phyloP scores from a whole-genome alignment of 495 filamentous ascomycete species.

The Penicillium steckii region DNA sequence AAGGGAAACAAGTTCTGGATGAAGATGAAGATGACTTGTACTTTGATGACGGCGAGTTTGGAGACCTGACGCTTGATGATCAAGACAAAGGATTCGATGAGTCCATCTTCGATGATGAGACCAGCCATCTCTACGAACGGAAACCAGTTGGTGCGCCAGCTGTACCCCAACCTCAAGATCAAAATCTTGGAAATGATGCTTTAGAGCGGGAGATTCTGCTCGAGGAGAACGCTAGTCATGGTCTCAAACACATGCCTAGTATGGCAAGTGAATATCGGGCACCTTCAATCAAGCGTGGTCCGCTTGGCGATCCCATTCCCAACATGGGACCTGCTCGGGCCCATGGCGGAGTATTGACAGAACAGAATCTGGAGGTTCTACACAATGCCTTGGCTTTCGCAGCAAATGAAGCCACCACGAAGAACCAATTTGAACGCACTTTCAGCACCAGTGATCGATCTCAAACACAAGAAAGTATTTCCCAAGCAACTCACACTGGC shows the following conservation, averaged over 20 bases:
- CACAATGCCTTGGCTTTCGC: conserved; percentile 81
- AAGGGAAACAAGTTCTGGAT: conserved; percentile 14
- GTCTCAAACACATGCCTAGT: conserved; percentile 41
- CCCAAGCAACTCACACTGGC: conserved; percentile 27
- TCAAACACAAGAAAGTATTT: conserved; percentile 35
- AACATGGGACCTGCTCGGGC: conserved; percentile 30
- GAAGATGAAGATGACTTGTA: conserved; percentile 72
- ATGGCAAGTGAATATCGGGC: conserved; percentile 39
- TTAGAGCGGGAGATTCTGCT: conserved; percentile 11
- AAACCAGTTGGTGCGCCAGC: conserved; percentile 22
- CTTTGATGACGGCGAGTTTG: conserved; percentile 77
- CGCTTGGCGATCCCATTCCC: conserved; percentile 27
- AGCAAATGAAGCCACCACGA: conserved; percentile 67
- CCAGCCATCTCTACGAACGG: conserved; percentile 47
- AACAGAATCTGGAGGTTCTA: conserved; percentile 67
- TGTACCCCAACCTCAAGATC: conserved; percentile 8
- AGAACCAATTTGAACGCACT: conserved; percentile 63
- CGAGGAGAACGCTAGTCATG: conserved; percentile 17
- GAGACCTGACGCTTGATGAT: conserved; percentile 45
- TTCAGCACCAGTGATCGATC: conserved; percentile 44
- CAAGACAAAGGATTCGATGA: conserved; percentile 68
- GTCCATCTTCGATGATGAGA: conserved; percentile 72
- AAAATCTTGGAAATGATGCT: conserved; percentile 5
- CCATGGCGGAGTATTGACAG: conserved; percentile 43
- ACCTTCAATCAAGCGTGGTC: conserved; percentile 25